Base-by-base conservation (phyloP, 129 eudicot species). In the Lonicera japonica region DNA sequence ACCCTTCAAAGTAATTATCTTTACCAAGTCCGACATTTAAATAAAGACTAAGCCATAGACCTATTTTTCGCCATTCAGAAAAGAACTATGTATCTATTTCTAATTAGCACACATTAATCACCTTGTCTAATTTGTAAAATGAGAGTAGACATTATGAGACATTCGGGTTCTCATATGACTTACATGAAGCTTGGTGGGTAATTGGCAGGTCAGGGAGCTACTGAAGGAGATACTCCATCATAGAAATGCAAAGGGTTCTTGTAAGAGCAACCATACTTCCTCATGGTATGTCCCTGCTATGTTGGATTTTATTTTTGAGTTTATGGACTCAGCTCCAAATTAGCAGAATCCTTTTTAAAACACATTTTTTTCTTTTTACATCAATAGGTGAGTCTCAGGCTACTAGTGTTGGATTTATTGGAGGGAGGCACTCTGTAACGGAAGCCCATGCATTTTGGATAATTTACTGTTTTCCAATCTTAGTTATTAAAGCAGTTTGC, bases 191-290 rank as follows among this genome's bases (percentile, higher is more conserved):
- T 78, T 81, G 85, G 83, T 90, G 87, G 95, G 85, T 76, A 75
- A 83, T 79, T 90, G 94, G 75, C 97, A 86, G 95, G 90, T 86
- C 70, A 84, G 88, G 90, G 80, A 76, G 82, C 77, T 54, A 87
- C 61, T 47, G 84, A 75, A 80, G 90, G 77, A 80, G 81, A 75
- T 64, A 46, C 66, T 75, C 74, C 82, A 70, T 85, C 54, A 13
- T 87, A 76, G 65, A 61, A 60, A 70, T 74, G 82, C 68, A 76
- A 59, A 76, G 76, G 60, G 76, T 63, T 76, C 74, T 80, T 76
- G 77, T 73, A 71, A 58, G 80, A 69, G 84, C 78, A 67, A 82
- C 79, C 79, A 71, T 80, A 72, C 25, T 73, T 74, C 58, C 71
- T 55, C 46, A 66, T 83, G 95, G 95, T 83, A 87, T 75, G 90